Conservation (phyloP, 441 rosid species). For the Syzygium malaccense region DNA sequence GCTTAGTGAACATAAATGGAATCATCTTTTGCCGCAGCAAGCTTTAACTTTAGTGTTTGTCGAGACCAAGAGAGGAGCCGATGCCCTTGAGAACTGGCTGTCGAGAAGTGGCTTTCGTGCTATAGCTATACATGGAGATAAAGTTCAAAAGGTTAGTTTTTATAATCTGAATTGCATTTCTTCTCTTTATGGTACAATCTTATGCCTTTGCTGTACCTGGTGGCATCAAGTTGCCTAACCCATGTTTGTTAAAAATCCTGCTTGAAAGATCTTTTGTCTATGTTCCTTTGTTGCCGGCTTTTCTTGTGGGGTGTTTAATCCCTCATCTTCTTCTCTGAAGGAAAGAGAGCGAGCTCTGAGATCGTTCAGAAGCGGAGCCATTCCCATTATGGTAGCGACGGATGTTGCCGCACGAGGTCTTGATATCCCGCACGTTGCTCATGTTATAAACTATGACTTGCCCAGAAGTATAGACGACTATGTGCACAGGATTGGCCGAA, state of each 20-base stretch:
- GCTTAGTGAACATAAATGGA: not conserved
- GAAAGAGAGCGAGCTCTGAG: constrained; percentile 49
- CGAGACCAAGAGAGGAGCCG: constrained; percentile 34
- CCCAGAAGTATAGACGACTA: constrained; percentile 40
- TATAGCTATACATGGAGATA: constrained; percentile 30
- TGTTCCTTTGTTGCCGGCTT: not conserved
- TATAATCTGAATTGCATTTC: not conserved
- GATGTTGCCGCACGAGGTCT: constrained; percentile 56
- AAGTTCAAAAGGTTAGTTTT: constrained; percentile 27
- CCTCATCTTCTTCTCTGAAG: constrained; percentile 8
- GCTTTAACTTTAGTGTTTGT: constrained; percentile 29
- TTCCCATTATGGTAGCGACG: constrained; percentile 51
- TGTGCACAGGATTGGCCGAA: constrained; percentile 54
- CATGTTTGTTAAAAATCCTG: not conserved
- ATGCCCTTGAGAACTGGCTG: constrained; percentile 25
- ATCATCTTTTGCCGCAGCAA: constrained; percentile 14
- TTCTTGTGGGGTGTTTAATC: not conserved
- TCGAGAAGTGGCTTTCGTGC: constrained; percentile 18
- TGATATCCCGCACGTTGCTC: constrained; percentile 44
- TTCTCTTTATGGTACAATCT: not conserved
- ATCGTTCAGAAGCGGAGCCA: constrained; percentile 31
- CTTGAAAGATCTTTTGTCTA: not conserved
- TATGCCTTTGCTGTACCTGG: not conserved
- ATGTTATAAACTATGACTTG: constrained; percentile 49
- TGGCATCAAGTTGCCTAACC: not conserved